Evolutionary conservation across 2,329 filamentous ascomycete species (phyloP), one percentile per base, ranked within the genome.

Genomic region (Monilinia laxa): DNA sequence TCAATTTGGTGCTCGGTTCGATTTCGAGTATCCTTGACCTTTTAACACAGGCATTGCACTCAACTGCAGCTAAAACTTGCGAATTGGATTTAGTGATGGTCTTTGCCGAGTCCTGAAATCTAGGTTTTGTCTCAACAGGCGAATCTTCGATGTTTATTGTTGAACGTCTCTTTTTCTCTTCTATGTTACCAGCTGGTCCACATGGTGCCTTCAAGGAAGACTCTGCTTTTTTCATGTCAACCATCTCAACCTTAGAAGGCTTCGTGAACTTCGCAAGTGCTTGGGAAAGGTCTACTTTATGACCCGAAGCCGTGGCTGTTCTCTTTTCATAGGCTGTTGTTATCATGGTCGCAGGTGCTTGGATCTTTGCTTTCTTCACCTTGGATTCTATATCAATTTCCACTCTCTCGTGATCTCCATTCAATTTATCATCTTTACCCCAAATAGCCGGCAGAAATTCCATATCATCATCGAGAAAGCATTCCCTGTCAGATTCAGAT

Each of bases 361-460:
- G 63, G 20, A 18, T 20, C 11, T 65, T 59, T 42, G 20, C 16
- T 23, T 59, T 58, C 63, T 40, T 65, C 63, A 51, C 4, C 18
- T 31, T 65, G 16, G 52, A 31, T 18, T 59, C 52, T 11, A 31
- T 51, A 12, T 12, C 54, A n/a, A 52, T 49, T 28, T 28, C 31
- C 0, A 3, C 63, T 28, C 35, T 58, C 9, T 42, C 31, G n/a
- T 52, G 14, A 42, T 51, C 45, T 7, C 40, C 42, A 25, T 31
- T 16, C 12, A 16, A 25, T 2, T 40, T 18, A 2, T 64, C 31
- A 51, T n/a, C 35, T 14, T 10, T 65, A 3, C 31, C 40, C 45
- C 63, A 65, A 9, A 45, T 23, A 40, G 10, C 40, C 18, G 63
- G 53, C 6, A 65, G 23, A 28, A 64, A 40, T 18, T 40, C 31